phyloP scores from a whole-genome alignment of 305 asterid species.

The Plantago lanceolata region DNA sequence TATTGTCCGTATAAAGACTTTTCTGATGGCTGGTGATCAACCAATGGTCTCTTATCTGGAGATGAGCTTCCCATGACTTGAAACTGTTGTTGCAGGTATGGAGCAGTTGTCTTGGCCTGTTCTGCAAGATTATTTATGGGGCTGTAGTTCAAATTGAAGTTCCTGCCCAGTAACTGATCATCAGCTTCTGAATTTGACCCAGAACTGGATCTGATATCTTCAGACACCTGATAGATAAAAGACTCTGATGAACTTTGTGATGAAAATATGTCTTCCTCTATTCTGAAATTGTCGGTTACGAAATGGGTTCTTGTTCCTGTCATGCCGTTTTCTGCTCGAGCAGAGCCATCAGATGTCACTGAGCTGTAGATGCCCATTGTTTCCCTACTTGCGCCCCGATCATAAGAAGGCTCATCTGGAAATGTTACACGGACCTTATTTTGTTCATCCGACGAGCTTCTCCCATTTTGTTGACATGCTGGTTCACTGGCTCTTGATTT shows the following conservation, averaged over 20 bases:
- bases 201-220: constrained; percentile 72
- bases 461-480: constrained; percentile 28
- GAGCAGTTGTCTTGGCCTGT: constrained; percentile 37
- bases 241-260: constrained; percentile 83
- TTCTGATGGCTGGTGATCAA: constrained; percentile 40
- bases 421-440: constrained; percentile 53
- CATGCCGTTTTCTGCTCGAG: constrained; percentile 32
- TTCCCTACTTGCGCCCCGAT: constrained; percentile 35
- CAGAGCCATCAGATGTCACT: constrained; percentile 33
- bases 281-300: constrained; percentile 30
- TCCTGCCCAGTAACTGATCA: constrained; percentile 37
- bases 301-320: constrained; percentile 26
- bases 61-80: constrained; percentile 25
- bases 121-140: constrained; percentile 30
- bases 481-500: constrained; percentile 30
- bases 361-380: constrained; percentile 36
- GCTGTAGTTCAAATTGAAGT: constrained; percentile 33
- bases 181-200: constrained; percentile 78
- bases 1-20: constrained; percentile 28
- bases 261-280: constrained; percentile 62
- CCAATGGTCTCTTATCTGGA: constrained; percentile 25
- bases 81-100: constrained; percentile 37
- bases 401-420: constrained; percentile 59
- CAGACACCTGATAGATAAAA: constrained; percentile 50
- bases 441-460: constrained; percentile 40